Conservation (phyloP, 768 basidiomycete species). For the Auricularia sp. region DNA sequence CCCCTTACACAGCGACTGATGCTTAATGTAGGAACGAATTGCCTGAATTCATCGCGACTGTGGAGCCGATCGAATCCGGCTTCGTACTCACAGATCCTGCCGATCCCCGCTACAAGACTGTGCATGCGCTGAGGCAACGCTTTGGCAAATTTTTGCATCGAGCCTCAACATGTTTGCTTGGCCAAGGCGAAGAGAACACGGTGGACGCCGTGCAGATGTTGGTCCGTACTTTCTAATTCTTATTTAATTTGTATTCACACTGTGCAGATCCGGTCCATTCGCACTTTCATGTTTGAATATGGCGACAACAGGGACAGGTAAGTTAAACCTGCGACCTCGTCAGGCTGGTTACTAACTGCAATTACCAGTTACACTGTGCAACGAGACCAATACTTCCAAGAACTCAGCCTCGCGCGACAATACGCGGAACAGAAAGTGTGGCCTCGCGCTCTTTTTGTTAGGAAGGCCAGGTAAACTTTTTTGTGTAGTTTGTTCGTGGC, state of each 20-base stretch:
- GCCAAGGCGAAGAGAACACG: constrained; percentile 71
- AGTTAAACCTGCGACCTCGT: background rate
- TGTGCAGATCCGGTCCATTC: constrained; percentile 50
- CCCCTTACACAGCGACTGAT: background rate
- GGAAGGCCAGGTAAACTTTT: constrained; percentile 46
- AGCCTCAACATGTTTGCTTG: constrained; percentile 54
- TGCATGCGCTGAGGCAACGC: constrained; percentile 43
- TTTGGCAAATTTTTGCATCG: constrained; percentile 62
- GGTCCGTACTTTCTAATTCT: constrained; percentile 27
- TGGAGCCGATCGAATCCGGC: constrained; percentile 51
- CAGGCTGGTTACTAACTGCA: constrained; percentile 24
- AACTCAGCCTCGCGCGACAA: constrained; percentile 55
- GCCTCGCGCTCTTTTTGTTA: constrained; percentile 62
- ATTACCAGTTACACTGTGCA: constrained; percentile 32
- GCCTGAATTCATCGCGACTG: constrained; percentile 64
- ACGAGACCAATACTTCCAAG: constrained; percentile 45
- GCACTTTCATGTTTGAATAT: constrained; percentile 65
- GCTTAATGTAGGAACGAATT: constrained; percentile 46
- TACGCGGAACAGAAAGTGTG: constrained; percentile 64
- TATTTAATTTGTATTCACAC: background rate
- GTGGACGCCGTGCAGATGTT: constrained; percentile 72
- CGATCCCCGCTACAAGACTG: constrained; percentile 57
- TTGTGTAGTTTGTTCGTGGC: background rate
- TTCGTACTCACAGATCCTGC: constrained; percentile 55
- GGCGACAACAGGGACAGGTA: constrained; percentile 56